Evolutionary conservation across 1,139 yeast species (phyloP), one percentile per base, ranked within the genome.

Genomic region (Nakaseomyces delphensis): DNA sequence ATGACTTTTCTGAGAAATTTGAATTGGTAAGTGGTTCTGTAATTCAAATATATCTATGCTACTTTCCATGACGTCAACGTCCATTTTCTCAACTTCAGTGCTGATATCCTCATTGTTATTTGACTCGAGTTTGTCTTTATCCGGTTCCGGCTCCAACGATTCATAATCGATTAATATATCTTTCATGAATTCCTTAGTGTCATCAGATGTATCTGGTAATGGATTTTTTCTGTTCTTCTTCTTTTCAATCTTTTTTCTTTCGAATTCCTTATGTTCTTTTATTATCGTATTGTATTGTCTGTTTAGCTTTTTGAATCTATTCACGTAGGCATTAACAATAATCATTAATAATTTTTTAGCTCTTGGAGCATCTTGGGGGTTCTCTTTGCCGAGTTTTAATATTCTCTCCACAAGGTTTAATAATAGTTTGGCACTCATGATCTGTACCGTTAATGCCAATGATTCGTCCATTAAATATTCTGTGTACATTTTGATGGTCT

Each of bases 381-480:
- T 62, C 44, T 62, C 64, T 54, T 82, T 82, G 8, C 89, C 91
- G 52, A 89, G 65, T 55, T 83, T 83, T 77, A 84, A 74, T 36
- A 93, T 83, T 42, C 95, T 70, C 54, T 93, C 98, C 21, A 91
- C 93, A 53, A 93, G 69, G 60, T 91, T 93, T 49, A 91, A 66
- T 29, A 93, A 66, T 29, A 93, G 69, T 63, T 89, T 91, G 3
- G 97, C 96, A 66, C 96, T 85, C 97, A 91, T 87, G 16, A 91
- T 85, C 62, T 93, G 98, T 33, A 89, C 95, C 6, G 95, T 85
- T 45, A 87, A 73, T 1, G 95, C 94, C 50, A 93, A 67, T 0
- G 93, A 70, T 52, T 78, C 80, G 57, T 91, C 97, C 53, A 83
- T 83, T 50, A 93, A 69, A 52, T 86, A 78, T 32, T 74, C 77